A percentile compares a stretch with the other conserved stretches of the same genome.
phyloP scores from a whole-genome alignment of 1,284 basidiomycete genomes.

The Ceratobasidium sp. region DNA sequence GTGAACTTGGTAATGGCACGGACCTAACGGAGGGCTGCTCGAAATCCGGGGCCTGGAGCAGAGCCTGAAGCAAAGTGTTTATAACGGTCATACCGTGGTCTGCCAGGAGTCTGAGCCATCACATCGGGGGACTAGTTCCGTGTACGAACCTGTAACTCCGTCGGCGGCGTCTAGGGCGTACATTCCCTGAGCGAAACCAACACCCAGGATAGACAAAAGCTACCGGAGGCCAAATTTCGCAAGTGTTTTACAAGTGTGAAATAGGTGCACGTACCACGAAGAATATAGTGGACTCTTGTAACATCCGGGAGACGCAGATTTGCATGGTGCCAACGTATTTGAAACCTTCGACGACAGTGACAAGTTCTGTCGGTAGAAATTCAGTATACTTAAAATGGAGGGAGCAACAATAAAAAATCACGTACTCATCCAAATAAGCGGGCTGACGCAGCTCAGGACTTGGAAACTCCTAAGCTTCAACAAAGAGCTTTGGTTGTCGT shows the following conservation, averaged over 20 bases:
- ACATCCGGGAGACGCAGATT: conserved; percentile 85
- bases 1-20: conserved; percentile 39
- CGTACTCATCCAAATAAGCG: conserved; percentile 76
- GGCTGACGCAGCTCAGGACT: conserved; percentile 82
- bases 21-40: conserved; percentile 66
- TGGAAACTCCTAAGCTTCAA: conserved; percentile 79
- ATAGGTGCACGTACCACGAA: conserved; percentile 67
- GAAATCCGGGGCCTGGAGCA: conserved; percentile 84
- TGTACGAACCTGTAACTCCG: conserved; percentile 65
- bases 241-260: conserved; percentile 41
- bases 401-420: background rate
- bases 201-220: conserved; percentile 78
- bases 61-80: conserved; percentile 78
- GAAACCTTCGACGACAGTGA: conserved; percentile 81
- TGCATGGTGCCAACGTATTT: conserved; percentile 88
- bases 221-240: conserved; percentile 50
- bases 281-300: conserved; percentile 92
- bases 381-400: background rate
- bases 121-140: conserved; percentile 52
- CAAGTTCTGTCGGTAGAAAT: conserved; percentile 62
- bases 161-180: conserved; percentile 92
- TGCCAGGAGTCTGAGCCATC: background rate
- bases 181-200: conserved; percentile 86
- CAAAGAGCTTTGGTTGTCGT: conserved; percentile 49
- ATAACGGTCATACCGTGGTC: conserved; percentile 56